A percentile compares a stretch with the other conserved stretches of the same genome.
These are phyloP conservation scores for Salmacisia buchloeana DNA, from an alignment of 1,284 basidiomycete genomes.

Conservation along the genomic window DNA sequence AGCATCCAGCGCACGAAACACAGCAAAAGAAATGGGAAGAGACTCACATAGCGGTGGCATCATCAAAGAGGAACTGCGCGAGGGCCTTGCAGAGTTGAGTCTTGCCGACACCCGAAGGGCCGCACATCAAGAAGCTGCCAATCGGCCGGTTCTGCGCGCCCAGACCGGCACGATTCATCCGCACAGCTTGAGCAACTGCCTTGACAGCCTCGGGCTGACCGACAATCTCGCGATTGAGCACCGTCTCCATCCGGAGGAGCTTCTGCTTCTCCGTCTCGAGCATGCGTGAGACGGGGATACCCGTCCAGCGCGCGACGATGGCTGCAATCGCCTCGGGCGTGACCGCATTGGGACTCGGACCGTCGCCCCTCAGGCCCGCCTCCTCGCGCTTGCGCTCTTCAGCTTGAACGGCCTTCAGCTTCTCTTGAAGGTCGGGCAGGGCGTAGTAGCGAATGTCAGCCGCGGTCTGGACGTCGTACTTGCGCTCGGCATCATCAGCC, in stretches of 20 bases:
- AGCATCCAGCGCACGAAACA: background rate
- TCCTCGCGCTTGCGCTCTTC: slow-evolving; percentile 55
- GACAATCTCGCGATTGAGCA: slow-evolving; percentile 52
- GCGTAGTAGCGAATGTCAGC: slow-evolving; percentile 90
- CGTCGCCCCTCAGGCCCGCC: slow-evolving; percentile 14
- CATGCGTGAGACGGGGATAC: slow-evolving; percentile 52
- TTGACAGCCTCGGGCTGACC: slow-evolving; percentile 60
- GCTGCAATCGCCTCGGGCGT: slow-evolving; percentile 55
- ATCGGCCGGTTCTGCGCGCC: slow-evolving; percentile 56
- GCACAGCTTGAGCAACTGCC: slow-evolving; percentile 59
- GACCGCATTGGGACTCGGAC: slow-evolving; percentile 31
- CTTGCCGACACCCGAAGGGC: slow-evolving; percentile 56
- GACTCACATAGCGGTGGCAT: slow-evolving; percentile 55
- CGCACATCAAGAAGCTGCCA: slow-evolving; percentile 57
- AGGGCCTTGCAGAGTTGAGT: slow-evolving; percentile 56
- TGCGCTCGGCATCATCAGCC: slow-evolving; percentile 87
- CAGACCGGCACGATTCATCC: slow-evolving; percentile 59
- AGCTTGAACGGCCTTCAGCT: slow-evolving; percentile 59
- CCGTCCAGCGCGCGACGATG: slow-evolving; percentile 58
- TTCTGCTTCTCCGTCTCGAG: slow-evolving; percentile 47
- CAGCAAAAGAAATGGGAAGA: background rate
- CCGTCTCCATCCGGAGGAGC: slow-evolving; percentile 41
- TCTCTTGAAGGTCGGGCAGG: slow-evolving; percentile 76
- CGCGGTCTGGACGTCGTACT: slow-evolving; percentile 55
- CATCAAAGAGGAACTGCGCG: slow-evolving; percentile 56